Base-by-base conservation (phyloP, 225 moss, liverwort and hornwort species). In the Physcomitrellopsis africana region DNA sequence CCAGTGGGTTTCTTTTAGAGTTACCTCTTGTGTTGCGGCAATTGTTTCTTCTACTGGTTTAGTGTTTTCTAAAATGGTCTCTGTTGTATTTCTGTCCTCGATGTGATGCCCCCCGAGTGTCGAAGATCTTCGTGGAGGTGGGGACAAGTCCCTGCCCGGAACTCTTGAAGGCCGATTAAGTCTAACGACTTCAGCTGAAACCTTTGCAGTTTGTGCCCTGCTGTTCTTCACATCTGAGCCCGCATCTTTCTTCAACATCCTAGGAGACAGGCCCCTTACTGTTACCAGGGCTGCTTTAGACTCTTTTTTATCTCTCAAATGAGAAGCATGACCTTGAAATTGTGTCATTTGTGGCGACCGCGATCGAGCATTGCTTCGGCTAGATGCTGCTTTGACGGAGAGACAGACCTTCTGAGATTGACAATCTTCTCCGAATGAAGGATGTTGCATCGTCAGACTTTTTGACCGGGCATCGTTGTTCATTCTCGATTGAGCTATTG, bases 221-320 rank as follows among this genome's bases (percentile, higher is more conserved):
- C 65, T 19, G 19, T 61, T 23, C 73, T 18, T 46, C 32, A 7
- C 53, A 73, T 75, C 65, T 23, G 49, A 23, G 44, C 64, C 48
- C 20, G 51, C n/a, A 57, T 48, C 1, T 32, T 65, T 67, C 72
- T 43, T 73, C 37, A 60, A 11, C 10, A 53, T 63, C 45, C 55
- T 72, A 29, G 67, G 67, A 3, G 42, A 42, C 57, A 66, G 76
- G 27, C 44, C 54, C 49, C 65, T 59, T 19, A 60, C 57, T 18
- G 76, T 76, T 65, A 81, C 69, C 16, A 68, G 45, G 18, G 65
- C 66, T 42, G 52, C 56, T 67, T 63, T 81, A 5, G 76, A 66
- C 29, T 77, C 76, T 61, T 67, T 77, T 47, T 23, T 71, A 17
- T 77, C 81, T 43, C 76, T 72, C 44, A 67, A 7, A 72, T 18